These are phyloP conservation scores for Lentinula lateritia DNA, from an alignment of 768 basidiomycete species.

Conservation along the genomic window DNA sequence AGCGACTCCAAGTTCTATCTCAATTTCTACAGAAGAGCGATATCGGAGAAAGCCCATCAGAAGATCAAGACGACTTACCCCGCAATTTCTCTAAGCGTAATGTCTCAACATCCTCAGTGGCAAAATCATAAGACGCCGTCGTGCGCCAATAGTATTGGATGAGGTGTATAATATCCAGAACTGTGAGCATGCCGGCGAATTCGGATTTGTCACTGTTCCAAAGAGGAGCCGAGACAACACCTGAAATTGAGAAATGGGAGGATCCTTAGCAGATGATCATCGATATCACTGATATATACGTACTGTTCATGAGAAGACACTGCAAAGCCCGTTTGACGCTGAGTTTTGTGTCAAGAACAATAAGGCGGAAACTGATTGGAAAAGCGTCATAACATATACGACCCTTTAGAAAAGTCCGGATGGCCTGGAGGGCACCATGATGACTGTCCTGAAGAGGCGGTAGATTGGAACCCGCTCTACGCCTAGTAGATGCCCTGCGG, in stretches of 20 bases:
- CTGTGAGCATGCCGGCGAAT: slow-evolving; percentile 98
- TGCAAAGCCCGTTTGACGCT: slow-evolving; percentile 94
- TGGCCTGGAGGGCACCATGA: slow-evolving; percentile 59
- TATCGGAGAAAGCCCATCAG: slow-evolving; percentile 2
- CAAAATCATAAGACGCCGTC: slow-evolving; percentile 78
- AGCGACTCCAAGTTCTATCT: slow-evolving; percentile 85
- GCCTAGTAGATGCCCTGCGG: slow-evolving; percentile 52
- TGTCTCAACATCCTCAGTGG: slow-evolving; percentile 86
- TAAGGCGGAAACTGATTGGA: slow-evolving; percentile 93
- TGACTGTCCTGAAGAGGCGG: slow-evolving; percentile 61
- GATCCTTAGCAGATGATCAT: background rate
- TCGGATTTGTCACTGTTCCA: slow-evolving; percentile 94
- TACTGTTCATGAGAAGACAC: slow-evolving; percentile 80
- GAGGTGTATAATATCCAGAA: slow-evolving; percentile 98
- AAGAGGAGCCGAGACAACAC: slow-evolving; percentile 94
- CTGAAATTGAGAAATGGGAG: slow-evolving; percentile 33
- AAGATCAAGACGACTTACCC: slow-evolving; percentile 46
- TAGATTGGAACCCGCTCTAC: slow-evolving; percentile 54
- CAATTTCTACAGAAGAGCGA: slow-evolving; percentile 63
- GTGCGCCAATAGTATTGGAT: slow-evolving; percentile 98
- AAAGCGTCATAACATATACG: slow-evolving; percentile 94
- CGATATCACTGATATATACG: slow-evolving; percentile 7
- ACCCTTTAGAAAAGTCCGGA: slow-evolving; percentile 78
- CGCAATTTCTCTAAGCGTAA: slow-evolving; percentile 85
- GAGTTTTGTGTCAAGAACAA: slow-evolving; percentile 93